These are phyloP conservation scores for Acrodontium crateriforme DNA, from an alignment of 2,329 filamentous ascomycete genomes.

Conservation along the genomic window DNA sequence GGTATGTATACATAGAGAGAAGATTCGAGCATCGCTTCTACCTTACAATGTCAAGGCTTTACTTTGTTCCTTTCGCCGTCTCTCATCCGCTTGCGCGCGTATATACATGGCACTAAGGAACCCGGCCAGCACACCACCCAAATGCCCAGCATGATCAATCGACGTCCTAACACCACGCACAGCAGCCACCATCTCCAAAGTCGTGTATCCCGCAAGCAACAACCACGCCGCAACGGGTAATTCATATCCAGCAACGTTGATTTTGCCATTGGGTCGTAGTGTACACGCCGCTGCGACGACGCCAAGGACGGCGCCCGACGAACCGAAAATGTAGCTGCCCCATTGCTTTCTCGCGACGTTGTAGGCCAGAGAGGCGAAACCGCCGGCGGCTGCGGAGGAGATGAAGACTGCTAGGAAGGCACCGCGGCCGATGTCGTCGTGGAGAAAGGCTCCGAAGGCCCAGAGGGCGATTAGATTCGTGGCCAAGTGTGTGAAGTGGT, in stretches of 20 bases:
- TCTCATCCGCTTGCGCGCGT: not conserved
- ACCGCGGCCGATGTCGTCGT: conserved; percentile 56
- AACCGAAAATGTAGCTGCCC: conserved; percentile 45
- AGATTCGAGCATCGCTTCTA: too few relatives aligned
- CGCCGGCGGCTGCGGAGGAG: conserved; percentile 43
- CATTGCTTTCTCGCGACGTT: conserved; percentile 32
- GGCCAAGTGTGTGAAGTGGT: conserved; percentile 44
- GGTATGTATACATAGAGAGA: too few relatives aligned
- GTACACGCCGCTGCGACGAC: conserved; percentile 44
- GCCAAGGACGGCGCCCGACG: conserved; percentile 51
- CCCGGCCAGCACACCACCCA: conserved; percentile 20
- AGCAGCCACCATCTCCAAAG: conserved; percentile 13
- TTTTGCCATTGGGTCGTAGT: conserved; percentile 20
- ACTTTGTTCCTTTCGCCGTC: too few relatives aligned
- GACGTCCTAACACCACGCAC: conserved; percentile 11
- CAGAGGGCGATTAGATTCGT: conserved; percentile 53
- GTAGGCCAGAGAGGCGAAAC: conserved; percentile 41
- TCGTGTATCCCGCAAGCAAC: conserved; percentile 24
- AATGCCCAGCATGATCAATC: conserved; percentile 23
- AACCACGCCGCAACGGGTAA: conserved; percentile 22
- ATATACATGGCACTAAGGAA: conserved; percentile 9
- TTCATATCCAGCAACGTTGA: conserved; percentile 17
- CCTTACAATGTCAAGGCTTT: too few relatives aligned
- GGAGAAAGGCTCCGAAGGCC: conserved; percentile 51
- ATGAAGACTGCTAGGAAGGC: conserved; percentile 57